Evolutionary conservation across 2,329 filamentous ascomycete genomes (phyloP), one percentile per base, ranked within the genome.

Genomic region (Daldinia eschscholtzii): DNA sequence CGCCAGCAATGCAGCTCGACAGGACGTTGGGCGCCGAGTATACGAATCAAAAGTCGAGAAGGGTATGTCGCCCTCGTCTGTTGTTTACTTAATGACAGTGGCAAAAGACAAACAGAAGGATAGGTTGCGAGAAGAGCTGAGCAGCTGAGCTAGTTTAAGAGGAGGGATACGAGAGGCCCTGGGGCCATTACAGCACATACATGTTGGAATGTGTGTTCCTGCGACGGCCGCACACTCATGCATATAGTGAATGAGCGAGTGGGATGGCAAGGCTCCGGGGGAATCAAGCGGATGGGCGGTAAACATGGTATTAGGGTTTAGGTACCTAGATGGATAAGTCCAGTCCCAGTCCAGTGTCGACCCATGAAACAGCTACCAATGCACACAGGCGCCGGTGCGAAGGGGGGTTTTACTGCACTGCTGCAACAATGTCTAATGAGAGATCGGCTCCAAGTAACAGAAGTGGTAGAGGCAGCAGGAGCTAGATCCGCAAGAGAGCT

Each of bases 321-420:
- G 33, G 46, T 52, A 52, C 46, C 46, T 70, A 70, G 70, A 55
- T 71, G 72, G 70, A 50, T 71, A 70, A 59, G 60, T 39, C 12
- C 33, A 35, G 33, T 35, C 33, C 33, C 5, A 35, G 33, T 35
- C 35, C 35, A 6, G 30, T 50, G 63, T 59, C 57, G 67, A 65
- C 68, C 72, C 68, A 79, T 80, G 79, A 80, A 80, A 80, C 33
- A 55, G 13, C 78, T 77, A 56, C 61, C 60, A 71, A 66, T 75
- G 74, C 74, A 73, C 72, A 72, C 67, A 71, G 71, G 71, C 70
- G 74, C 44, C 72, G 61, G 72, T 72, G 71, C 67, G 64, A 61
- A 71, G 58, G 28, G 70, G 26, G 46, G 46, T 10, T 52, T 52
- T 18, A 33, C 46, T 52, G 46, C 26, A 52, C 64, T 66, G 62